phyloP scores from a whole-genome alignment of 176 grass and related monocot species.

The Pontederia paniculata region DNA sequence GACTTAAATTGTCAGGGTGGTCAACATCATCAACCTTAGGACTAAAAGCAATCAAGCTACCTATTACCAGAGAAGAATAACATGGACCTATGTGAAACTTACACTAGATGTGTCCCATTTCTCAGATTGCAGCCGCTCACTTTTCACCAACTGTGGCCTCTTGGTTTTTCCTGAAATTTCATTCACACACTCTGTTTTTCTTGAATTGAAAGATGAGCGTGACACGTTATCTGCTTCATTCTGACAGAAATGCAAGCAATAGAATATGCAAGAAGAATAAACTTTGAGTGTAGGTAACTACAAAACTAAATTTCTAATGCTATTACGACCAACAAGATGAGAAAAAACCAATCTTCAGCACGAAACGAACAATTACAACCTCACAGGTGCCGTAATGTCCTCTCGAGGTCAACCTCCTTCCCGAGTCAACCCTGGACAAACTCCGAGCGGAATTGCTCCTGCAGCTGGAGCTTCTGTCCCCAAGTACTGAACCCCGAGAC shows the following conservation, averaged over 20 bases:
- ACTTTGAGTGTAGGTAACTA: background rate
- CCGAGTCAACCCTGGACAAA: background rate
- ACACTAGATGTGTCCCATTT: constrained; percentile 5
- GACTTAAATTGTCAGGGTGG: too few species aligned
- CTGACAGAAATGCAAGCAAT: constrained; percentile 1
- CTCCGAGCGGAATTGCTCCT: constrained; percentile 3
- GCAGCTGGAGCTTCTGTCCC: background rate
- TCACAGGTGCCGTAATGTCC: background rate
- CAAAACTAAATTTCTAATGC: background rate
- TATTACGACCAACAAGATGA: too few species aligned
- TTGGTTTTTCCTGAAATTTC: background rate
- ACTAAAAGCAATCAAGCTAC: background rate
- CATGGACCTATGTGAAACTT: background rate
- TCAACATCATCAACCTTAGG: background rate
- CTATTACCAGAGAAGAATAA: background rate
- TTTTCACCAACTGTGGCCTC: constrained; percentile 1
- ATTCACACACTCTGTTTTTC: background rate
- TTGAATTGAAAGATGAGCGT: constrained; percentile 23
- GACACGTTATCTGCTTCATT: constrained; percentile 11
- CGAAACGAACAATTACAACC: background rate
- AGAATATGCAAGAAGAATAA: background rate
- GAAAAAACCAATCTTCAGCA: background rate
- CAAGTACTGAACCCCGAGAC: background rate
- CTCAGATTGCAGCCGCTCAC: background rate
- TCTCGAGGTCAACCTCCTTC: constrained; percentile 3